Percentiles rank a stretch among this genome's conserved stretches.
Evolutionary conservation across 129 eudicot genomes (phyloP).

Genomic region (Gnaphalium uliginosum): DNA sequence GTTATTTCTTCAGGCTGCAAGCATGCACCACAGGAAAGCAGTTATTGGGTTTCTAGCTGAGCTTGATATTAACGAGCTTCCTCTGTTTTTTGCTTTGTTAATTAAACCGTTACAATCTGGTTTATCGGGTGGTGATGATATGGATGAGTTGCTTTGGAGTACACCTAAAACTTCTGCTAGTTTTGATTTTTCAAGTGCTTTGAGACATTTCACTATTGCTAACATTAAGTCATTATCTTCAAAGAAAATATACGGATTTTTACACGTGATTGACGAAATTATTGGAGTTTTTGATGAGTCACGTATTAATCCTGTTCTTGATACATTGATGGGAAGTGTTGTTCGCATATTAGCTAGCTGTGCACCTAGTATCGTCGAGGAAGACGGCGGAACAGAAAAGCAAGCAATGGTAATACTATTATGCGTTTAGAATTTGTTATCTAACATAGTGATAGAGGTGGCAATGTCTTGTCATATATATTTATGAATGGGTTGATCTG

Average conservation of each 20-base stretch:
- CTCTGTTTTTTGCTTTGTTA: constrained; percentile 67
- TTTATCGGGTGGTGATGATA: constrained; percentile 42
- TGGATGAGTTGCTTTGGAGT: constrained; percentile 37
- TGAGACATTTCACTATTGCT: constrained; percentile 55
- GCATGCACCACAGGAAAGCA: constrained; percentile 72
- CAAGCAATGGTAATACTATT: constrained; percentile 43
- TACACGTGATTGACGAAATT: constrained; percentile 84
- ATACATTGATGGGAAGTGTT: constrained; percentile 70
- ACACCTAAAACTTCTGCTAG: constrained; percentile 28
- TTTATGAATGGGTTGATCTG: not conserved
- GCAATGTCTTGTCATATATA: not conserved
- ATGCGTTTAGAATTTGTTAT: not conserved
- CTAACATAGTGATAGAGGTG: constrained; percentile 5
- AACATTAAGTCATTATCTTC: constrained; percentile 62
- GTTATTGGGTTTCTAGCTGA: constrained; percentile 77
- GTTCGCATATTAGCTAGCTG: constrained; percentile 73
- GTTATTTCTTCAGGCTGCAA: constrained; percentile 58
- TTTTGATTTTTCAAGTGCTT: constrained; percentile 40
- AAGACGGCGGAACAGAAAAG: constrained; percentile 40
- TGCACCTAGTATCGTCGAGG: constrained; percentile 39
- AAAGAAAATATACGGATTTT: constrained; percentile 74
- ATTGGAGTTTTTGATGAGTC: constrained; percentile 69
- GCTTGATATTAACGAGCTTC: constrained; percentile 79
- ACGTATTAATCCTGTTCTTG: constrained; percentile 65
- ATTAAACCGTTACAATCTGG: constrained; percentile 51